Evolutionary conservation across 2,329 filamentous ascomycete genomes (phyloP).

Genomic region (Colletotrichum eremochloae): DNA sequence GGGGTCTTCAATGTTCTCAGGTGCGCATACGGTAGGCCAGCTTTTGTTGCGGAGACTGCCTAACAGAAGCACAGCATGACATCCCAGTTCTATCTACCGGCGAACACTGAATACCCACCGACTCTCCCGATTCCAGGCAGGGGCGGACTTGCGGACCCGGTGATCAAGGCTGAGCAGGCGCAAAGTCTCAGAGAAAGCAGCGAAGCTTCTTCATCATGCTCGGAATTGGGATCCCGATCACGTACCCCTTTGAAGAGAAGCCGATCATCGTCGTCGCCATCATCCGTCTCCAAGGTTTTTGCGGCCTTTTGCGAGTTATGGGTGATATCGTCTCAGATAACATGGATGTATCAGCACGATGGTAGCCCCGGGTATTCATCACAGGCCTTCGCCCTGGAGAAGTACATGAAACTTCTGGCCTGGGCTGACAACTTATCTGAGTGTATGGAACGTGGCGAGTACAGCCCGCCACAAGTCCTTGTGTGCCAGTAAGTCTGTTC

Average conservation of each 20-base stretch:
- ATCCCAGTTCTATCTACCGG: slow-evolving; percentile 33
- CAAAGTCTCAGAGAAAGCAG: slow-evolving; percentile 1
- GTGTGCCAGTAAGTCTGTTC: slow-evolving; percentile 52
- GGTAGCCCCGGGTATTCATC: slow-evolving; percentile 35
- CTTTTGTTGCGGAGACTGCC: not conserved
- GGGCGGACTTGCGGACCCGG: not conserved
- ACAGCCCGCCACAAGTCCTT: slow-evolving; percentile 51
- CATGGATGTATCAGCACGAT: slow-evolving; percentile 47
- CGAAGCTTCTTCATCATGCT: not conserved
- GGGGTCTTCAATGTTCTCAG: slow-evolving; percentile 55
- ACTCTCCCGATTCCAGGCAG: slow-evolving; percentile 33
- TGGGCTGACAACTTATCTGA: slow-evolving; percentile 53
- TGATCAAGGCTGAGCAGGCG: not conserved
- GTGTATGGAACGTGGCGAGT: slow-evolving; percentile 46
- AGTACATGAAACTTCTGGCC: slow-evolving; percentile 55
- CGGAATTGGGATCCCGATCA: not conserved
- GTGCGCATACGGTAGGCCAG: slow-evolving; percentile 46
- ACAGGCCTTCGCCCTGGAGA: slow-evolving; percentile 51
- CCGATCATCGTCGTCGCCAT: slow-evolving; percentile 1
- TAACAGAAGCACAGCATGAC: slow-evolving; percentile 25
- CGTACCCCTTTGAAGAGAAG: slow-evolving; percentile 1
- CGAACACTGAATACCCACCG: slow-evolving; percentile 36
- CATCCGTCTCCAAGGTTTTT: slow-evolving; percentile 47
- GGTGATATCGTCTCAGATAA: slow-evolving; percentile 52
- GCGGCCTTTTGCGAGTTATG: slow-evolving; percentile 53